Evolutionary conservation across 768 basidiomycete genomes (phyloP), one percentile per base, ranked within the genome.

Genomic region (Mycena indigotica): DNA sequence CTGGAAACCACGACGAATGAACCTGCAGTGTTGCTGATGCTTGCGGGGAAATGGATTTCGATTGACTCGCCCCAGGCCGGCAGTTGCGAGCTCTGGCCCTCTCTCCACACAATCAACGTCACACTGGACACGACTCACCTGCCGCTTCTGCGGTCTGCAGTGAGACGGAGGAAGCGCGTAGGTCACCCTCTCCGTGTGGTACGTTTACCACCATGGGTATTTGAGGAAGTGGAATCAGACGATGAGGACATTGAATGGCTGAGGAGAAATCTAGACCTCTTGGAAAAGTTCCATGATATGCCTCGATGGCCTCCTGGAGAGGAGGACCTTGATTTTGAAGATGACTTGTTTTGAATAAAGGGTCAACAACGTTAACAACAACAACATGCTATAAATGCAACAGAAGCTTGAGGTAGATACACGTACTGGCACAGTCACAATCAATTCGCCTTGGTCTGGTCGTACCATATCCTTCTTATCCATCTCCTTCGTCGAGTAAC

Each of bases 401-500:
- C n/a, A n/a, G n/a, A n/a, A n/a, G n/a, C n/a, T n/a, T n/a, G n/a
- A n/a, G n/a, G n/a, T n/a, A n/a, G 17, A 35, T 44, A 44, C 13
- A 15, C 41, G 41, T 6, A 44, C 21, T 44, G 35, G 10, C 10
- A n/a, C 35, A 38, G 35, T 10, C 10, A 38, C n/a, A 44, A 8
- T 44, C n/a, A 44, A 54, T 21, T 26, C 28, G 32, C 54, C 24
- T 50, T 44, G 10, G 60, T 57, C 41, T 60, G 59, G 64, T 79
- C 75, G 65, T 69, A 80, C 77, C 85, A 91, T n/a, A 91, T 82
- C 41, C 89, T 75, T 53, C 89, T 73, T 10, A 81, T 73, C 91
- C 91, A 92, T 53, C 88, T 73, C 61, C 89, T 71, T 62, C 89
- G 70, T 45, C 89, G 73, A 17, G 89, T 91, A 60, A 89, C 79